Evolutionary conservation across 768 basidiomycete species (phyloP), one percentile per base, ranked within the genome.

Genomic region (Gyrodon lividus): DNA sequence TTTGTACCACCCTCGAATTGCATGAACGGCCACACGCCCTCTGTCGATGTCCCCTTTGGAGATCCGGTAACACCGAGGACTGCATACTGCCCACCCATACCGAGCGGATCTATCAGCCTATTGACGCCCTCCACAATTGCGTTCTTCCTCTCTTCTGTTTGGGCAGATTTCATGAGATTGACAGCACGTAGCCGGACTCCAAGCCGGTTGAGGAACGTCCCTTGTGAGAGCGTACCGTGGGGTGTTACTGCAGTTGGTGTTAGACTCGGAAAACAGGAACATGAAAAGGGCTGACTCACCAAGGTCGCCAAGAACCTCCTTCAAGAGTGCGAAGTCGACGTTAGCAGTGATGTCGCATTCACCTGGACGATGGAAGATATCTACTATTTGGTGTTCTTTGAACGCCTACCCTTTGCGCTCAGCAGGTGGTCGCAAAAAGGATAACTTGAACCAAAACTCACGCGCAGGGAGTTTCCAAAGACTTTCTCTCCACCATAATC

Each of bases 321-420:
- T 78, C 41, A 98, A 75, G 65, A 89, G 91, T 0, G 84, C 81
- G 70, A 98, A 98, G 70, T 99, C 95, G 43, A 99, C 96, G 62
- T 98, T 97, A n/a, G 89, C 86, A 0, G 97, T 99, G 42, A 98
- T 71, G 68, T 99, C 97, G 37, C 89, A 87, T 37, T 89, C 78
- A 16, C 97, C 97, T 0, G 95, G 94, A 9, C 77, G 73, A 46
- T 87, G 77, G 63, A 98, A 96, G 4, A 90, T 76, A 65, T 95
- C 87, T 1, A 90, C 87, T 13, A 92, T 82, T 51, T 84, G 78
- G 64, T 98, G 97, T 19, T 83, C 75, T 67, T 86, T 87, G 77
- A 99, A 98, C 0, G 89, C 97, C 95, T 98, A 53, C 8, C 24
- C 13, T 40, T 19, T 6, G 19, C 9, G 2, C 31, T 48, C 51